These are phyloP conservation scores for Wickerhamomyces sp. DNA, from an alignment of 1,139 yeast genomes.

Conservation along the genomic window DNA sequence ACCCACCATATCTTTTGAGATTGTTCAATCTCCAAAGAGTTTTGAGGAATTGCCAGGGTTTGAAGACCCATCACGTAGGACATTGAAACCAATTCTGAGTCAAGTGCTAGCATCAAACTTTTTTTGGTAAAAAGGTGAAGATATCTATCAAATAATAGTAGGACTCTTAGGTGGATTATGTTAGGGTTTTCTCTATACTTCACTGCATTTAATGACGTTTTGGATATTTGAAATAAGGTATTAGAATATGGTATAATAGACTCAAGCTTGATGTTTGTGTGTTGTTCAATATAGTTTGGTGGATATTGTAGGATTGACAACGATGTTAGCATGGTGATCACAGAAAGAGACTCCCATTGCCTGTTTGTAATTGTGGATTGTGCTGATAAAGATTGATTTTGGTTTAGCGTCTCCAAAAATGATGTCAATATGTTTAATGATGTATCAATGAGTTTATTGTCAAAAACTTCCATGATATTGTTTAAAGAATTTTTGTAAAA, in stretches of 20 bases:
- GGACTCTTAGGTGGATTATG: constrained; percentile 15
- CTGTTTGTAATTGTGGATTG: neutral
- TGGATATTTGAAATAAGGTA: constrained; percentile 14
- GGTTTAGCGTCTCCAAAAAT: neutral
- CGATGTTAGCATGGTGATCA: constrained; percentile 14
- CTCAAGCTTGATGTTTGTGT: constrained; percentile 5
- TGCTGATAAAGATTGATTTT: neutral
- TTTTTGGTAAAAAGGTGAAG: constrained; percentile 13
- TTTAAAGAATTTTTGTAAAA: constrained; percentile 12
- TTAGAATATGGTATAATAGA: constrained; percentile 11
- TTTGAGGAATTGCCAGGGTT: constrained; percentile 16
- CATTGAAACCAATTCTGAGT: constrained; percentile 20
- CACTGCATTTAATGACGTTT: constrained; percentile 11
- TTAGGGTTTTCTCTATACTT: constrained; percentile 17
- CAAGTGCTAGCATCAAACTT: constrained; percentile 14
- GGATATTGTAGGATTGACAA: constrained; percentile 16
- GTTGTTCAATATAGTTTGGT: constrained; percentile 2
- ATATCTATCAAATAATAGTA: constrained; percentile 13
- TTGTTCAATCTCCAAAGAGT: constrained; percentile 15
- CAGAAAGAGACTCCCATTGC: constrained; percentile 17
- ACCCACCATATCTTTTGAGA: constrained; percentile 20
- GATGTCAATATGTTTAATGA: neutral
- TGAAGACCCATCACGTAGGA: constrained; percentile 19
- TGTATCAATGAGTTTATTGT: constrained; percentile 7
- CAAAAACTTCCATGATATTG: constrained; percentile 13